phyloP scores from a whole-genome alignment of 257 asterid genomes.

The Hygrophila difformis region DNA sequence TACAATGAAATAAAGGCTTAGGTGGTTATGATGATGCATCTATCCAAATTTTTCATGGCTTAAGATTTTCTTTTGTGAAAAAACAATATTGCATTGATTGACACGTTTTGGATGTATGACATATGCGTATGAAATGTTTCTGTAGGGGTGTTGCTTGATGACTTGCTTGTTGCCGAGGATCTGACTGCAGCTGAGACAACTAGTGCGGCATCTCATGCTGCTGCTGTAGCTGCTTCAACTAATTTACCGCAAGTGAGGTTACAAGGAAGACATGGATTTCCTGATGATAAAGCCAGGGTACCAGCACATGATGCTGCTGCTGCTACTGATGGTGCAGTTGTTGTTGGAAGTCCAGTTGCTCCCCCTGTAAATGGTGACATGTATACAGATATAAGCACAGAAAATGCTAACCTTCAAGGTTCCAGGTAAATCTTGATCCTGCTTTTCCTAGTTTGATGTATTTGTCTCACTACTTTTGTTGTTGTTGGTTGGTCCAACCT shows the following conservation, averaged over 20 bases:
- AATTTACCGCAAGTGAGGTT: conserved; percentile 55
- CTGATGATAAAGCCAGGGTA: conserved; percentile 57
- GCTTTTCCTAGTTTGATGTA: conserved; percentile 1
- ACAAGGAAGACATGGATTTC: conserved; percentile 56
- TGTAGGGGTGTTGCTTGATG: conserved; percentile 86
- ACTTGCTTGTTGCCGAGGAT: conserved; percentile 94
- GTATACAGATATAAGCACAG: conserved; percentile 88
- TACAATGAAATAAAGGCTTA: no score
- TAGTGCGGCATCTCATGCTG: conserved; percentile 90
- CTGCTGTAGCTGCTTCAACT: conserved; percentile 76
- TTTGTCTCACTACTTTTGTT: neutral
- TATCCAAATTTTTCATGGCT: no score
- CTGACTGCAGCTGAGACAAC: conserved; percentile 95
- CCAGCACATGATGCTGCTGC: conserved; percentile 34
- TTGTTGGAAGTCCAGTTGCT: conserved; percentile 91
- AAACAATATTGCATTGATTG: no score
- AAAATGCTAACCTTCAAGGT: conserved; percentile 75
- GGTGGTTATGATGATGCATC: no score
- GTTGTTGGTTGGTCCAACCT: conserved; percentile 15
- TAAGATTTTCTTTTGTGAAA: no score
- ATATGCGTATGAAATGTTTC: conserved; percentile 13
- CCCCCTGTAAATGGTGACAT: conserved; percentile 90
- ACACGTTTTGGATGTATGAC: neutral
- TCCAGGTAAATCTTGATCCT: conserved; percentile 44
- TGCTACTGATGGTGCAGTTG: conserved; percentile 73